Evolutionary conservation across 2,329 filamentous ascomycete species (phyloP), one percentile per base, ranked within the genome.

Genomic region (Lojkania enalia): DNA sequence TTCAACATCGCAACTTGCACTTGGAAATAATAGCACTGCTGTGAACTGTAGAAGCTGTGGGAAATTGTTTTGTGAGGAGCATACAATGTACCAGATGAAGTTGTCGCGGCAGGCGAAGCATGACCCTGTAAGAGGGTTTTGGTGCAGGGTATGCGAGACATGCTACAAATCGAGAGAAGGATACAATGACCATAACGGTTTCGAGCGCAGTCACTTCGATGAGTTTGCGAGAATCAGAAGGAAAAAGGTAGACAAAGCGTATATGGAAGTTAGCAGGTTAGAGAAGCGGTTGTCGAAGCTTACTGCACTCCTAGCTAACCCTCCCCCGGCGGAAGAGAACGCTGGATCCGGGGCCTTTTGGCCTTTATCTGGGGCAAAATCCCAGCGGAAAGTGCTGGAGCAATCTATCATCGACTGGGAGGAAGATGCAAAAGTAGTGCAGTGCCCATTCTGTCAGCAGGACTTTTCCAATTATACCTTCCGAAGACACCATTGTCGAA

Each of bases 31-130:
- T 5, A 91, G 87, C 60, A 90, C 90, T 14, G 90, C 80, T 60
- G 85, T 99, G 60, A 96, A 99, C 68, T 99, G 94, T 70, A 81
- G 94, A 52, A 90, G 91, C 52, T 99, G 94, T 62, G 94, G 94
- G 5, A 86, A 86, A 58, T 74, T 99, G 30, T 99, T 97, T 66
- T 99, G 94, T 70, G 94, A 97, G 64, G 88, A 92, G 58, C 94
- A 99, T 68, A 97, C 94, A 40, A 96, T 99, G 91, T 99, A 97
- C 65, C 92, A 99, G 74, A 97, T 97, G 88, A 96, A 95, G 75
- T 78, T 99, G 9, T 96, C 91, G 6, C 80, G 91, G 42, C 87
- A 90, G 20, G 94, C 94, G 3, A 81, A 85, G 46, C 90, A 96
- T 70, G 94, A 99, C 53, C 92, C 94, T 0, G 83, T 94, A 1